Conservation (phyloP, 345 rosid species). For the Murraya paniculata region DNA sequence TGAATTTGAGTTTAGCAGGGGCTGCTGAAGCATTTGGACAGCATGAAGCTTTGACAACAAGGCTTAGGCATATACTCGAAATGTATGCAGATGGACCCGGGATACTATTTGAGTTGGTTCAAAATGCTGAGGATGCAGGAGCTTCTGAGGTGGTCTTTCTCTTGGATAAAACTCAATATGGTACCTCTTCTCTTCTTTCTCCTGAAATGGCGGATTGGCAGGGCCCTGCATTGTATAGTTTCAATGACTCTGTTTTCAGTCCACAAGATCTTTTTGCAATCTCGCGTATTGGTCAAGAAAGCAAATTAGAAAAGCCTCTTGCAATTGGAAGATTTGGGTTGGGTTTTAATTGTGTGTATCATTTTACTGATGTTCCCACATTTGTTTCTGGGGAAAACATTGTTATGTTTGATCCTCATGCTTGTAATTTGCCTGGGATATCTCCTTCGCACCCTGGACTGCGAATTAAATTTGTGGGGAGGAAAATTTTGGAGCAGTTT, state of each 20-base stretch:
- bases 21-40: constrained; percentile 99
- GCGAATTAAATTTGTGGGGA: constrained; percentile 83
- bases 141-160: constrained; percentile 91
- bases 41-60: constrained; percentile 95
- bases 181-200: constrained; percentile 92
- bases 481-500: constrained; percentile 88
- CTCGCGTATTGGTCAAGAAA: constrained; percentile 97
- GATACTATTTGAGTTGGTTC: constrained; percentile 86
- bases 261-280: constrained; percentile 95
- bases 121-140: constrained; percentile 97
- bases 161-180: constrained; percentile 92
- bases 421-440: constrained; percentile 85
- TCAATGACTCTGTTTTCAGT: constrained; percentile 89
- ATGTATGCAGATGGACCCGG: constrained; percentile 99
- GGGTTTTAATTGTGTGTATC: constrained; percentile 97
- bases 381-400: constrained; percentile 97
- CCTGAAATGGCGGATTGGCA: constrained; percentile 99
- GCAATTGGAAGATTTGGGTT: constrained; percentile 96
- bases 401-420: constrained; percentile 99
- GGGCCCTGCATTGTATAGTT: constrained; percentile 96
- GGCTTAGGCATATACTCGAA: constrained; percentile 94
- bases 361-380: constrained; percentile 87
- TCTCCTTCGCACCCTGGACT: constrained; percentile 97
- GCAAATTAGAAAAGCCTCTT: constrained; percentile 92
- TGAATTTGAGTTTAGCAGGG: constrained; percentile 89